Conservation (phyloP, 2,329 filamentous ascomycete genomes). For the Rhexocercosporidium sp. region DNA sequence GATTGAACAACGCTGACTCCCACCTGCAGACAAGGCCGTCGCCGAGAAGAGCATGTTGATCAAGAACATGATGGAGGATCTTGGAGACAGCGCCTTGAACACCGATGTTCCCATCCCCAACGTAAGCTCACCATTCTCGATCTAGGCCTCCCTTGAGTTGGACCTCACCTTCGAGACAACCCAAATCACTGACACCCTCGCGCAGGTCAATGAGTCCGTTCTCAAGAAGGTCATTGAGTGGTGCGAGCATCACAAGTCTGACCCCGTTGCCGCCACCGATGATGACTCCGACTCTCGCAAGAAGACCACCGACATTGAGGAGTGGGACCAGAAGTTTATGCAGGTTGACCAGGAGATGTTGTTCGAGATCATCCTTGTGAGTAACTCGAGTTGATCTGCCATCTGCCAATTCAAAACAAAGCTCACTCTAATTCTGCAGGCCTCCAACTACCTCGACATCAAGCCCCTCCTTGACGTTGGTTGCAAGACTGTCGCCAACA, state of each 20-base stretch:
- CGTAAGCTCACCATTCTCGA: conserved; percentile 49
- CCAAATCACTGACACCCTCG: conserved; percentile 22
- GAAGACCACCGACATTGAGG: conserved; percentile 98
- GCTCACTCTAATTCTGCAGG: conserved; percentile 54
- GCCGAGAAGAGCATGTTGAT: conserved; percentile 93
- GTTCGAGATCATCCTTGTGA: conserved; percentile 96
- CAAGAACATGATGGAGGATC: conserved; percentile 97
- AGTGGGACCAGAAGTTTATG: conserved; percentile 99
- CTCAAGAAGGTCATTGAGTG: conserved; percentile 97
- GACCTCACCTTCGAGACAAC: conserved; percentile 17
- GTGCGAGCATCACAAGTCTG: conserved; percentile 93
- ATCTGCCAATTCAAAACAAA: neutral
- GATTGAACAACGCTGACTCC: conserved; percentile 24
- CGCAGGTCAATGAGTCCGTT: conserved; percentile 86
- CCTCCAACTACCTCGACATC: conserved; percentile 98
- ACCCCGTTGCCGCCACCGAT: conserved; percentile 80
- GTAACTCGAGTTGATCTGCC: conserved; percentile 42
- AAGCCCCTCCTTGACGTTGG: conserved; percentile 97
- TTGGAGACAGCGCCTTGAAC: conserved; percentile 66
- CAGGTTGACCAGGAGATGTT: conserved; percentile 99
- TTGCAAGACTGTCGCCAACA: conserved; percentile 99
- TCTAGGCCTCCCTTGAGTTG: neutral
- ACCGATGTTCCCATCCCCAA: conserved; percentile 80
- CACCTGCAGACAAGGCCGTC: conserved; percentile 72
- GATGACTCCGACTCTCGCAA: conserved; percentile 94